Evolutionary conservation across 441 rosid species (phyloP), one percentile per base, ranked within the genome.

Genomic region (Eutrema salsugineum): DNA sequence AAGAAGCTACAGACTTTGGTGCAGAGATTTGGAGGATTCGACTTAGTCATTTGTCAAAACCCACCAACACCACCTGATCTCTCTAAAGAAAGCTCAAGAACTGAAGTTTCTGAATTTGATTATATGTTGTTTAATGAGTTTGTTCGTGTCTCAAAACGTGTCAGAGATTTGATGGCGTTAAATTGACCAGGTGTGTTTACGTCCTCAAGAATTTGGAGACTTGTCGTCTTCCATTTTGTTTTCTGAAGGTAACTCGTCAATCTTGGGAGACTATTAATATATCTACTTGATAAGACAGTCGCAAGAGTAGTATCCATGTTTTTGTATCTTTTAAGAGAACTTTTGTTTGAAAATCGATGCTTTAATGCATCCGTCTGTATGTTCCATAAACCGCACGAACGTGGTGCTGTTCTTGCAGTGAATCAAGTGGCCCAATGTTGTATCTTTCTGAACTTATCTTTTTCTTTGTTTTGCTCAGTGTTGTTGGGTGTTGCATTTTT

Each of bases 21-120:
- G 5, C 76, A 83, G 42, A 86, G 72, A 67, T 84, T 89, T 24
- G 96, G 87, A 1, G 82, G 86, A 39, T 87, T 94, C n/a, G 98
- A 94, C 81, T 71, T 94, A 0, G 63, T 94, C 39, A 80, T 92
- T 16, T 85, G 99, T 75, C 92, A 91, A 78, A 87, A 81, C 83
- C 83, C 97, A 7, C 78, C 85, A 70, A 62, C 83, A 30, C 72
- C 43, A 49, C 48, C 62, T 59, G 66, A 81, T 39, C 58, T 35
- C 57, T 65, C 74, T 58, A 55, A 82, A 58, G 65, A 46, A 62
- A 53, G 33, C 78, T 53, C 82, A 55, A 66, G 59, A 58, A 30
- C 2, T 8, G 72, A 77, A 57, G 70, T 63, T 17, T 66, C 30
- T 16, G 74, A 57, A 63, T 90, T 94, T 11, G 91, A 94, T 75